Evolutionary conservation across 352 stramenopile species (phyloP).

Genomic region (Elongisporangium prolatum): DNA sequence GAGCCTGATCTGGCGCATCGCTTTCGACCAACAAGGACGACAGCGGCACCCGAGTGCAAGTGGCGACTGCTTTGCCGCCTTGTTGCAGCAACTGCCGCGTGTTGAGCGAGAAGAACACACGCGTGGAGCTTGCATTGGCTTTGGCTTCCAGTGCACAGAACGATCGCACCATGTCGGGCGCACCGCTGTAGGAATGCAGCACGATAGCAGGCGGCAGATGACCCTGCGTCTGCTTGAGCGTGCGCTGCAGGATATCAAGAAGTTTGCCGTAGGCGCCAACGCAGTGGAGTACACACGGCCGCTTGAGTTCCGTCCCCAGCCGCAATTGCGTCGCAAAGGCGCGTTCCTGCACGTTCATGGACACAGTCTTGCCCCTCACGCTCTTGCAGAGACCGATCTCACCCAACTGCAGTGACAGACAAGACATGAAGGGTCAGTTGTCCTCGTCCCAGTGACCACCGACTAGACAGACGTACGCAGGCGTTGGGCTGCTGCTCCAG

Average conservation of each 20-base stretch:
- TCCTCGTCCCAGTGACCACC: background rate
- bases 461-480: conserved; percentile 28
- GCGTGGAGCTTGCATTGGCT: conserved; percentile 9
- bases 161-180: conserved; percentile 43
- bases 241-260: conserved; percentile 41
- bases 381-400: conserved; percentile 83
- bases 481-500: conserved; percentile 37
- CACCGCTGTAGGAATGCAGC: conserved; percentile 64
- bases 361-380: conserved; percentile 37
- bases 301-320: conserved; percentile 41
- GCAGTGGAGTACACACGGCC: conserved; percentile 68
- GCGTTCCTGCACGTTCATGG: conserved; percentile 33
- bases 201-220: conserved; percentile 47
- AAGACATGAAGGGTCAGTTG: background rate
- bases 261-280: conserved; percentile 68
- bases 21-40: conserved; percentile 62
- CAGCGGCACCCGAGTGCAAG: conserved; percentile 39
- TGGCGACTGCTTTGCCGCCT: conserved; percentile 30
- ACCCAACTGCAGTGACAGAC: conserved; percentile 33
- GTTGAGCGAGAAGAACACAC: conserved; percentile 75
- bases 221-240: conserved; percentile 1
- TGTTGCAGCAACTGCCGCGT: conserved; percentile 51
- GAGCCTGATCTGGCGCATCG: conserved; percentile 64
- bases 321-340: conserved; percentile 48
- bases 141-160: conserved; percentile 38